Percentiles rank a stretch among this genome's conserved stretches.
These are phyloP conservation scores for Knoxia roxburghii DNA, from an alignment of 257 asterid genomes.

Conservation along the genomic window DNA sequence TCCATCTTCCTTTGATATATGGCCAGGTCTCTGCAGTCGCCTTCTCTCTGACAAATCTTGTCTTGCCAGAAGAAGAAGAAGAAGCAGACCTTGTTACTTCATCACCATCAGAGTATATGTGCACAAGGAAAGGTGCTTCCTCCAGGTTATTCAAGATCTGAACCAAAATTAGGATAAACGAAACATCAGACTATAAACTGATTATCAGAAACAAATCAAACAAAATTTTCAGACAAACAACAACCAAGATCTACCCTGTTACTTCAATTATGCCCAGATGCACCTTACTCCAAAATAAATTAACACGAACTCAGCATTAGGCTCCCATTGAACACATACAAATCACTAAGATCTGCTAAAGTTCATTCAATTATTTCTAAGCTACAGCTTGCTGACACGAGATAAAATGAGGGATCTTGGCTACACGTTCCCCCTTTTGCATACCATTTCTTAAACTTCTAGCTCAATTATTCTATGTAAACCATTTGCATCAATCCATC, in stretches of 20 bases:
- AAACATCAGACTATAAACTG: neutral
- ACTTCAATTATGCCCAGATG: neutral
- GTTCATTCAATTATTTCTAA: too few species aligned
- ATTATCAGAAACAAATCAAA: neutral
- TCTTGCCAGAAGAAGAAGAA: neutral
- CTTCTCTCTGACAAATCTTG: constrained; percentile 25
- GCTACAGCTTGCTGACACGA: too few species aligned
- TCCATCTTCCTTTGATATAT: constrained; percentile 24
- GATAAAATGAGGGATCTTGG: neutral
- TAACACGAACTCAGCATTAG: too few species aligned
- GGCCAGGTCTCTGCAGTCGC: constrained; percentile 25
- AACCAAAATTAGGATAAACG: neutral
- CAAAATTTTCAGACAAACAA: neutral
- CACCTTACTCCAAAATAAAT: too few species aligned
- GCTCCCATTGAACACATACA: too few species aligned
- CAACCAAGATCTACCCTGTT: too few species aligned
- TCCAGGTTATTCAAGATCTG: constrained; percentile 31
- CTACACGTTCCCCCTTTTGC: neutral
- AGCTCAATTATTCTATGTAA: neutral
- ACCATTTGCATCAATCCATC: too few species aligned
- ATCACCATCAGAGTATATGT: constrained; percentile 21
- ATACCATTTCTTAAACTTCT: neutral
- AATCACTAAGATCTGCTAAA: neutral
- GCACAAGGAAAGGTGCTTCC: constrained; percentile 37
- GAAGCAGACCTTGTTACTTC: neutral